phyloP scores from a whole-genome alignment of 768 basidiomycete genomes.

The Agaricus subrufescens region DNA sequence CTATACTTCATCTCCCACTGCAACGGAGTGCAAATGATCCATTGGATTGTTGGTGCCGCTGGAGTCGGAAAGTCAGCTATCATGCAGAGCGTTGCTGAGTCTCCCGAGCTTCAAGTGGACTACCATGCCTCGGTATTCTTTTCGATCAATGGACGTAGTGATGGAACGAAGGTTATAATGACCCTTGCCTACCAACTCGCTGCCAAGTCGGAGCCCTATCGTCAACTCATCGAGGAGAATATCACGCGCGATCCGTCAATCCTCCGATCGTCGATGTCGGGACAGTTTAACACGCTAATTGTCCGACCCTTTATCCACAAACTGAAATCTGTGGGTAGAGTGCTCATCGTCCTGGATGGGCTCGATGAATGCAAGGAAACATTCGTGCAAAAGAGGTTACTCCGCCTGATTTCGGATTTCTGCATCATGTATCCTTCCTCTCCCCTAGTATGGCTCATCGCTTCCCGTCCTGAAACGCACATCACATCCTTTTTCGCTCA shows the following conservation, averaged over 20 bases:
- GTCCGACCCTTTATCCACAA: slow-evolving; percentile 7
- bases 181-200: slow-evolving; percentile 20
- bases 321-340: no score
- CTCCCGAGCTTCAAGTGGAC: no score
- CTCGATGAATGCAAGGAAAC: background rate
- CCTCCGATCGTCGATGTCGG: slow-evolving; percentile 2
- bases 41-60: no score
- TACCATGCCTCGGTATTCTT: background rate
- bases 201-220: background rate
- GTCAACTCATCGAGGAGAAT: slow-evolving; percentile 5
- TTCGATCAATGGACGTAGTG: background rate
- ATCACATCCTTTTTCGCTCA: background rate
- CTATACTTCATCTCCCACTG: no score
- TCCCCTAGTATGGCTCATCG: background rate
- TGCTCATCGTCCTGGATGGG: background rate
- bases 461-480: background rate
- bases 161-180: background rate
- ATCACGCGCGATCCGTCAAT: slow-evolving; percentile 10
- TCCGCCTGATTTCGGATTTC: background rate
- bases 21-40: no score
- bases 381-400: background rate
- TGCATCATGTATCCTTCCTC: background rate
- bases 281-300: slow-evolving; percentile 13
- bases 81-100: background rate
- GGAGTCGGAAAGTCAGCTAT: background rate